Evolutionary conservation across 495 filamentous ascomycete genomes (phyloP).

Genomic region (Talaromyces ruber): DNA sequence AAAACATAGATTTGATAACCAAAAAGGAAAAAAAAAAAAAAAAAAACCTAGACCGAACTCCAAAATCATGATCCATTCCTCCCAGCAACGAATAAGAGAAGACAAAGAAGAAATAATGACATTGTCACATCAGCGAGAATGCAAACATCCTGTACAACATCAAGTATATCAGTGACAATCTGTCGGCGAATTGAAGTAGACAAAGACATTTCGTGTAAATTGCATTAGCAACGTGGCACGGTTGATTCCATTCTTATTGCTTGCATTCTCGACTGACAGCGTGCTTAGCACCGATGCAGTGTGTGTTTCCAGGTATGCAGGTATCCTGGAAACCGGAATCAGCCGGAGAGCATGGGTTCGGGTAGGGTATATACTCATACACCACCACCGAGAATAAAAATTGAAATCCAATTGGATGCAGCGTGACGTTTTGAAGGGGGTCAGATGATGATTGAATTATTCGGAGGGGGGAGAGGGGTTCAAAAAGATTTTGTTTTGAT

Average conservation of each 20-base stretch:
- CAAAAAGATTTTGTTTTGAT: not conserved
- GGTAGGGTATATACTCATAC: not conserved
- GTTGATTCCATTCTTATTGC: not conserved
- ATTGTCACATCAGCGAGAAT: not conserved
- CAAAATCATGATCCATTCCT: not conserved
- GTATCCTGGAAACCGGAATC: not conserved
- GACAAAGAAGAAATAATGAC: not conserved
- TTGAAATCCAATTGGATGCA: not conserved
- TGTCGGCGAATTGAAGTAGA: not conserved
- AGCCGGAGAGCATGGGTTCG: not conserved
- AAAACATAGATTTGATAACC: too few species aligned
- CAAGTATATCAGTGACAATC: not conserved
- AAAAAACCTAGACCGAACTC: too few species aligned
- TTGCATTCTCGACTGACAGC: not conserved
- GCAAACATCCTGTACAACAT: not conserved
- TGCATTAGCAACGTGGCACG: not conserved
- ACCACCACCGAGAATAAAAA: not conserved
- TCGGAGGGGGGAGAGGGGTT: too few species aligned
- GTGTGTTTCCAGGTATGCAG: not conserved
- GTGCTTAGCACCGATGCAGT: not conserved
- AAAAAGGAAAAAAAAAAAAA: not conserved
- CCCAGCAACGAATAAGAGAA: not conserved
- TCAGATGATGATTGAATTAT: too few species aligned
- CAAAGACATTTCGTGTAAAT: not conserved
- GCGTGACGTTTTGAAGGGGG: not conserved